Evolutionary conservation across 805 yeast species (phyloP).

Genomic region (Clavispora fructus): DNA sequence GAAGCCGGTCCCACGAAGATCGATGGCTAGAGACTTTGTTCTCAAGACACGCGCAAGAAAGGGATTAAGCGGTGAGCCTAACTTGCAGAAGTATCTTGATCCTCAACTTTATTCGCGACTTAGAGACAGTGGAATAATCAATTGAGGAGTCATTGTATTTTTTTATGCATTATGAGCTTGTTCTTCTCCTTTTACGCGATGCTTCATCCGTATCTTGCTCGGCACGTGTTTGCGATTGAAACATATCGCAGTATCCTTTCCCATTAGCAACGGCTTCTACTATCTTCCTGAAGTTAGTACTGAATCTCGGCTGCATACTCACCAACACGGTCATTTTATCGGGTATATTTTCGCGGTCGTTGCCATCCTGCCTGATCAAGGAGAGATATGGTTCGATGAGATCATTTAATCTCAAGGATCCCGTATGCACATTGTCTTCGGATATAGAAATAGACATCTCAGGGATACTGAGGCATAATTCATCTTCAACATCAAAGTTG

Average conservation of each 20-base stretch:
- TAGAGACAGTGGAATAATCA: constrained; percentile 39
- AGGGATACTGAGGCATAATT: constrained; percentile 22
- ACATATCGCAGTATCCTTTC: neutral
- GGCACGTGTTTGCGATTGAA: neutral
- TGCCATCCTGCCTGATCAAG: constrained; percentile 11
- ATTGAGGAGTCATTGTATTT: neutral
- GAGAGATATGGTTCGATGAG: constrained; percentile 20
- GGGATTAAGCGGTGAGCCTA: constrained; percentile 66
- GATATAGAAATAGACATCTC: constrained; percentile 25
- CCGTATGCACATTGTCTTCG: constrained; percentile 27
- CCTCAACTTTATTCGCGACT: constrained; percentile 50
- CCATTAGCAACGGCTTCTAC: constrained; percentile 7
- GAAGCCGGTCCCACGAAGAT: constrained; percentile 64
- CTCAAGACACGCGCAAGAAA: constrained; percentile 85
- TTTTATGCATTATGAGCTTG: neutral
- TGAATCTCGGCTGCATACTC: constrained; percentile 21
- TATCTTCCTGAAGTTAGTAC: constrained; percentile 21
- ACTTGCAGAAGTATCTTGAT: constrained; percentile 63
- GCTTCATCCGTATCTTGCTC: neutral
- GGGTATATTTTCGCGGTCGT: constrained; percentile 3
- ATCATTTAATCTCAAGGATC: constrained; percentile 21
- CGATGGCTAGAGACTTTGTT: constrained; percentile 83
- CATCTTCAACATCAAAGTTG: constrained; percentile 21
- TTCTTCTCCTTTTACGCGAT: neutral
- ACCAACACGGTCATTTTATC: constrained; percentile 16